Percentiles rank a stretch among this genome's conserved stretches.
Evolutionary conservation across 108 stramenopile species (phyloP).

Genomic region (Parmales sp.): DNA sequence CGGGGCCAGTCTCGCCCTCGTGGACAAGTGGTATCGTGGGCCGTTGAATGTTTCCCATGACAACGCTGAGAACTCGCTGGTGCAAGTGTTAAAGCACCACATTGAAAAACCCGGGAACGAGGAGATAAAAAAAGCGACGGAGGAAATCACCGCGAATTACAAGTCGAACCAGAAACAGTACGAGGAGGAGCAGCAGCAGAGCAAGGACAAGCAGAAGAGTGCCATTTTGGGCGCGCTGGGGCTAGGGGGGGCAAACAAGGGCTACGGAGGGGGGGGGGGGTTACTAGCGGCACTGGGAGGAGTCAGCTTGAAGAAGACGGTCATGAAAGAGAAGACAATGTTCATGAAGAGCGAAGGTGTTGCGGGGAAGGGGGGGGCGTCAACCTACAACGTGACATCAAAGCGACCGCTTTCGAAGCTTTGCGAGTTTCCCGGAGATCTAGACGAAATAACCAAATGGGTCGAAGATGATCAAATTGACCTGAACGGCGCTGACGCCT

Average conservation of each 20-base stretch:
- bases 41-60: slow-evolving; percentile 8
- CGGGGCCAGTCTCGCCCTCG: neutral
- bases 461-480: slow-evolving; percentile 12
- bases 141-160: neutral
- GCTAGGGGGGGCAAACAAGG: neutral
- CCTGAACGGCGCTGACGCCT: slow-evolving; percentile 19
- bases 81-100: neutral
- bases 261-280: neutral
- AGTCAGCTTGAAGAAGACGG: slow-evolving; percentile 12
- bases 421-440: slow-evolving; percentile 27
- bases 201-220: neutral
- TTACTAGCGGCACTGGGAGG: neutral
- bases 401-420: slow-evolving; percentile 23
- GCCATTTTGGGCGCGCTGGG: slow-evolving; percentile 15
- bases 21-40: slow-evolving; percentile 12
- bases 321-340: slow-evolving; percentile 17
- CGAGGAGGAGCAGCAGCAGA: neutral
- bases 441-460: slow-evolving; percentile 1
- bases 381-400: neutral
- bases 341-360: slow-evolving; percentile 6
- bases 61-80: slow-evolving; percentile 18
- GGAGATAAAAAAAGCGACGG: neutral
- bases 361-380: neutral
- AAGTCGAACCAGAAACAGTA: neutral
- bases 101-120: slow-evolving; percentile 12